Evolutionary conservation across 2,329 filamentous ascomycete species (phyloP).

Genomic region (Thermochaetoides dissita): DNA sequence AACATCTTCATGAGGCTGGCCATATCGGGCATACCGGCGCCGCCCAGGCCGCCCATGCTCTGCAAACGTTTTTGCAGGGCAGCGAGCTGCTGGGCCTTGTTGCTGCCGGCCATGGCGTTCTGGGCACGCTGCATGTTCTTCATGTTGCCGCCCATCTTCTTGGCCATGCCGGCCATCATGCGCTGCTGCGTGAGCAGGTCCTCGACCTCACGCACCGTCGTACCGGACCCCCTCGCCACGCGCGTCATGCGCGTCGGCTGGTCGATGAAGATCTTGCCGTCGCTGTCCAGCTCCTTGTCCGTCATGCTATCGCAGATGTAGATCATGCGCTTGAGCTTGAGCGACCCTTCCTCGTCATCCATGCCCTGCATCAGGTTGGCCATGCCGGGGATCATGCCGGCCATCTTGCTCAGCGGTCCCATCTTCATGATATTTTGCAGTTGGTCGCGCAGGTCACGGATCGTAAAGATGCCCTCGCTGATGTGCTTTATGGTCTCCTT

Average conservation of each 20-base stretch:
- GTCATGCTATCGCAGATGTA: conserved; percentile 99
- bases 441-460: conserved; percentile 88
- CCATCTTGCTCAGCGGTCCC: conserved; percentile 94
- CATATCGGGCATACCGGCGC: conserved; percentile 62
- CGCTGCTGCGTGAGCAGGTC: conserved; percentile 94
- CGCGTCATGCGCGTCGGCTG: conserved; percentile 88
- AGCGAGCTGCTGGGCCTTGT: conserved; percentile 84
- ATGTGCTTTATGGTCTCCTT: conserved; percentile 99
- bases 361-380: conserved; percentile 88
- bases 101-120: conserved; percentile 76
- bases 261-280: conserved; percentile 87
- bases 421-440: conserved; percentile 99
- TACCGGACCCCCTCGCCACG: conserved; percentile 79
- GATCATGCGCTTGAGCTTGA: conserved; percentile 94
- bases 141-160: conserved; percentile 96
- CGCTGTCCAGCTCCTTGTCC: conserved; percentile 82
- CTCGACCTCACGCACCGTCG: conserved; percentile 82
- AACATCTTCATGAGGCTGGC: conserved; percentile 86
- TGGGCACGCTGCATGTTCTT: conserved; percentile 95
- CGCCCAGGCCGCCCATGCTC: conserved; percentile 71
- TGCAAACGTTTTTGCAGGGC: conserved; percentile 95
- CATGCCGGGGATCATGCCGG: conserved; percentile 95
- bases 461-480: conserved; percentile 86
- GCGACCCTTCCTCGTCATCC: conserved; percentile 89
- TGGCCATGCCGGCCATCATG: conserved; percentile 99